These are phyloP conservation scores for Naganishia antarctica DNA, from an alignment of 768 basidiomycete species.

Conservation along the genomic window DNA sequence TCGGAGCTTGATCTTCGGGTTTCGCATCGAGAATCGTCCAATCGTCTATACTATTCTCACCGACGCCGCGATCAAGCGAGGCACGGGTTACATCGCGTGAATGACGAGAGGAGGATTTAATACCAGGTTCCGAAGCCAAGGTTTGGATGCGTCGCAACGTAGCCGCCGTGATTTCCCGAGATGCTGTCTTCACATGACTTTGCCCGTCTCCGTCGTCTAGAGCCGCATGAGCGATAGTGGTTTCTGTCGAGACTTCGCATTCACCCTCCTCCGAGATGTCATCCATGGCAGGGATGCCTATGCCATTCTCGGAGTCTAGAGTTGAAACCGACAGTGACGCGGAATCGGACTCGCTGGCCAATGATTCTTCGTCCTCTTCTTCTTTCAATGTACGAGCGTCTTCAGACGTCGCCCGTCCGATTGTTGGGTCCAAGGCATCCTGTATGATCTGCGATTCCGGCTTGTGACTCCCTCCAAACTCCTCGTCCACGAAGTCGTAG, in stretches of 20 bases:
- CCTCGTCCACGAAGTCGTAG: slow-evolving; percentile 6
- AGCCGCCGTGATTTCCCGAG: slow-evolving; percentile 2
- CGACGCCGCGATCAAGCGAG: slow-evolving; percentile 4
- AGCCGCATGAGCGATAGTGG: not conserved
- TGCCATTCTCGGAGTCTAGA: not conserved
- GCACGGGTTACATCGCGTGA: slow-evolving; percentile 13
- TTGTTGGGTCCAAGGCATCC: not conserved
- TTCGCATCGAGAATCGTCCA: slow-evolving; percentile 28
- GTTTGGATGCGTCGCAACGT: slow-evolving; percentile 20
- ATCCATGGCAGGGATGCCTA: not conserved
- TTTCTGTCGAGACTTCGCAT: not conserved
- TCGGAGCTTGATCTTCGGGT: slow-evolving; percentile 16
- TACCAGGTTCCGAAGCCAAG: slow-evolving; percentile 2
- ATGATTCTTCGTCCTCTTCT: too few species aligned
- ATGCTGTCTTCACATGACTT: not conserved
- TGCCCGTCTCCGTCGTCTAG: not conserved
- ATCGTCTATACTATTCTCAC: slow-evolving; percentile 12
- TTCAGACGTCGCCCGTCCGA: not conserved
- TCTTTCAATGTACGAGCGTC: too few species aligned
- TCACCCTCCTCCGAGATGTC: not conserved
- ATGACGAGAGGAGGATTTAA: slow-evolving; percentile 23
- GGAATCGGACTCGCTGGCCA: not conserved
- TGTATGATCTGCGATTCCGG: not conserved
- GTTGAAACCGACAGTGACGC: not conserved
- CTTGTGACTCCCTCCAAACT: not conserved